These are phyloP conservation scores for Floccularia luteovirens DNA, from an alignment of 768 basidiomycete species.

Conservation along the genomic window DNA sequence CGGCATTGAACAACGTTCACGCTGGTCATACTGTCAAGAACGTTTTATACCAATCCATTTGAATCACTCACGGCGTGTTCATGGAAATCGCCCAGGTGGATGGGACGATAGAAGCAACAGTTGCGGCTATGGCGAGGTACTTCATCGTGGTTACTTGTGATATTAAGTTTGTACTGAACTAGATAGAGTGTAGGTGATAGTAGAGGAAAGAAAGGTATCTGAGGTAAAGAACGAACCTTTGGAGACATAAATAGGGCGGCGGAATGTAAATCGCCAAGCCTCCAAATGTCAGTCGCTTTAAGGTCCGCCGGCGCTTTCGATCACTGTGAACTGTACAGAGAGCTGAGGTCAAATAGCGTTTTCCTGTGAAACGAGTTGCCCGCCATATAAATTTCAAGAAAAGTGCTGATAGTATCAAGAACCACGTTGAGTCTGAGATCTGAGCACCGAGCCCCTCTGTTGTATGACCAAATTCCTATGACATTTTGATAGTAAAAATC, in stretches of 20 bases:
- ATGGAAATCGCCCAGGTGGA: constrained; percentile 38
- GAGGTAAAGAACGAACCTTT: constrained; percentile 4
- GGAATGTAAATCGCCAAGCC: constrained; percentile 12
- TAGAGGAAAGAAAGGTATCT: constrained; percentile 5
- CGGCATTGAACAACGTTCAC: constrained; percentile 38
- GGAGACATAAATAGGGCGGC: constrained; percentile 13
- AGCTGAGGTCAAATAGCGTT: too few species aligned
- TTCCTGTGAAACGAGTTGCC: too few species aligned
- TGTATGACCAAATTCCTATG: too few species aligned
- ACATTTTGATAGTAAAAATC: too few species aligned
- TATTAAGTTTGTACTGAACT: constrained; percentile 6
- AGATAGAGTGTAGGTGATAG: constrained; percentile 8
- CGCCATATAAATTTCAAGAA: too few species aligned
- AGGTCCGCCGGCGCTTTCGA: too few species aligned
- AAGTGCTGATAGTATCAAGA: too few species aligned
- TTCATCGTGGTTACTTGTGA: constrained; percentile 22
- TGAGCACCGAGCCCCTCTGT: too few species aligned
- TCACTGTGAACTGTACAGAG: too few species aligned
- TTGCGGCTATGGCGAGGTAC: constrained; percentile 23
- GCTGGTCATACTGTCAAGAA: constrained; percentile 6
- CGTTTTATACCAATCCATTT: neutral
- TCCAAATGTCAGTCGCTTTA: neutral
- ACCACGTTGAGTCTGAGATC: too few species aligned
- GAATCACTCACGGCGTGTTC: constrained; percentile 57
- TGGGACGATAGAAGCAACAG: constrained; percentile 30